Conservation (phyloP, 257 asterid genomes). For the Rauvolfia tetraphylla region DNA sequence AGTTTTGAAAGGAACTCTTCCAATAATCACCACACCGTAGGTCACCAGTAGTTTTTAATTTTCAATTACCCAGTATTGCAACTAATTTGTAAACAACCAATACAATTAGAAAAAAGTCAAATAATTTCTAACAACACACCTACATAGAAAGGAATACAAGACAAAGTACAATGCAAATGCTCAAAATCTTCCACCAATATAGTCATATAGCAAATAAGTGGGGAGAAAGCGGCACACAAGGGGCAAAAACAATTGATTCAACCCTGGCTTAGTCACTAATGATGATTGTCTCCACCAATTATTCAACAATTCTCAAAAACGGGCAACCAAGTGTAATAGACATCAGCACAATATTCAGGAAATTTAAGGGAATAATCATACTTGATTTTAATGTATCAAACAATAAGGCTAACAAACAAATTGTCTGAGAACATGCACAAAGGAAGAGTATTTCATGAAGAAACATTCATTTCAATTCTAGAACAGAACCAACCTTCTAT, state of each 20-base stretch:
- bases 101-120: background rate
- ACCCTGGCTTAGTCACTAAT: background rate
- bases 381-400: background rate
- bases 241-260: background rate
- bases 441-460: background rate
- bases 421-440: background rate
- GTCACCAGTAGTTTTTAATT: background rate
- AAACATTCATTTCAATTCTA: background rate
- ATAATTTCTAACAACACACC: background rate
- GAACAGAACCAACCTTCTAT: background rate
- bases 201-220: background rate
- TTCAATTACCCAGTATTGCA: background rate
- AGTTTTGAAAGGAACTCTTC: background rate
- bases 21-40: background rate
- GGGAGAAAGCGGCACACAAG: background rate
- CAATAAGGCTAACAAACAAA: background rate
- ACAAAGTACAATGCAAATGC: background rate
- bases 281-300: background rate
- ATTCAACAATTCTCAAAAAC: background rate
- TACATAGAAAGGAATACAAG: background rate
- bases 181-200: background rate
- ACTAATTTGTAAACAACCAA: background rate
- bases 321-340: too few species aligned
- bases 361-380: background rate
- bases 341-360: background rate